phyloP scores from a whole-genome alignment of 176 grass and related monocot genomes.

The Coix lacrymajobi region DNA sequence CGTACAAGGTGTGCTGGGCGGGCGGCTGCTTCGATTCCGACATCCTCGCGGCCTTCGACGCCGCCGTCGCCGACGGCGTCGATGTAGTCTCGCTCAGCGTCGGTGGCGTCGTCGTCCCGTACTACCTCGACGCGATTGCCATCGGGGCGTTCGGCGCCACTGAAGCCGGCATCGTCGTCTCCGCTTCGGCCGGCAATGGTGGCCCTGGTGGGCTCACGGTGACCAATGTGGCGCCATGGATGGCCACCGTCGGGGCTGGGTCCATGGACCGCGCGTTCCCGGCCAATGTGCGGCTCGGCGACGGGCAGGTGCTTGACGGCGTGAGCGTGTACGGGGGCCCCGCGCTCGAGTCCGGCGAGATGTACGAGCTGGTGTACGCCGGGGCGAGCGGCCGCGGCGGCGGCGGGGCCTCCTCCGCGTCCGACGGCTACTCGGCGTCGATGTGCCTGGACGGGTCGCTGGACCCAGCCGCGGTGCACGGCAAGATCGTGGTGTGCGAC shows the following conservation, averaged over 20 bases:
- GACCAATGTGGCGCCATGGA: conserved; percentile 92
- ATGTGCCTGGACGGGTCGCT: conserved; percentile 88
- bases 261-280: conserved; percentile 97
- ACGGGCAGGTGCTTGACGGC: conserved; percentile 64
- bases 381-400: conserved; percentile 30
- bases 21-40: conserved; percentile 93
- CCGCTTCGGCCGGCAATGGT: conserved; percentile 82
- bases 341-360: conserved; percentile 42
- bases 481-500: conserved; percentile 86
- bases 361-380: conserved; percentile 70
- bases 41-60: conserved; percentile 91
- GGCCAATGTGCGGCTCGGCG: conserved; percentile 67
- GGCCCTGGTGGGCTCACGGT: conserved; percentile 78
- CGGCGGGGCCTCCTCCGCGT: conserved; percentile 10
- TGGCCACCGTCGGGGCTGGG: conserved; percentile 79
- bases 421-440: conserved; percentile 74
- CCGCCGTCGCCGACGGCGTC: conserved; percentile 75
- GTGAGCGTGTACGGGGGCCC: conserved; percentile 87
- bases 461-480: conserved; percentile 45
- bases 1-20: conserved; percentile 91
- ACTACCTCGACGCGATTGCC: conserved; percentile 88
- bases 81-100: conserved; percentile 85
- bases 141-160: conserved; percentile 82
- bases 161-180: conserved; percentile 85
- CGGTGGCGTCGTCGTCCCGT: conserved; percentile 83